Conservation (phyloP, 441 rosid genomes). For the Populus hybrid region DNA sequence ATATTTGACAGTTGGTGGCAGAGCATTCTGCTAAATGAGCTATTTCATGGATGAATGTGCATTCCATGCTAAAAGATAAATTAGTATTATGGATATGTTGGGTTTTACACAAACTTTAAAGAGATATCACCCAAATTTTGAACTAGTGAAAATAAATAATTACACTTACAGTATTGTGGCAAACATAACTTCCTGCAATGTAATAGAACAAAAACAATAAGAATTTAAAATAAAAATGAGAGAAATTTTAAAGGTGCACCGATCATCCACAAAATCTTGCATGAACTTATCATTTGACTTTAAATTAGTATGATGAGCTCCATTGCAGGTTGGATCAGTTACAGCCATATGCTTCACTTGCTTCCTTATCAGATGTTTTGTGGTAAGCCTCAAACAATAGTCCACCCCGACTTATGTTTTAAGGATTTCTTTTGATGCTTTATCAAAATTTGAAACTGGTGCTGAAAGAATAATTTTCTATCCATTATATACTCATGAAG, state of each 20-base stretch:
- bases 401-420: too few relatives aligned
- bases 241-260: too few relatives aligned
- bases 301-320: not conserved
- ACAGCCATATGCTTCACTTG: slow-evolving; percentile 86
- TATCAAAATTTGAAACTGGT: too few relatives aligned
- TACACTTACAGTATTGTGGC: not conserved
- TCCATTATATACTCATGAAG: too few relatives aligned
- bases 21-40: not conserved
- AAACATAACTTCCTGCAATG: too few relatives aligned
- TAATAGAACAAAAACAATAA: too few relatives aligned
- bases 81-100: not conserved
- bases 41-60: not conserved
- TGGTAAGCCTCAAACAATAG: slow-evolving; percentile 50
- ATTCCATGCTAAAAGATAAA: not conserved
- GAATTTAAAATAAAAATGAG: too few relatives aligned
- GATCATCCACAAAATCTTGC: too few relatives aligned
- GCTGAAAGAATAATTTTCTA: too few relatives aligned
- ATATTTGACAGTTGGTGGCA: not conserved
- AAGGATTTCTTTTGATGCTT: too few relatives aligned
- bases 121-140: not conserved
- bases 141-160: not conserved
- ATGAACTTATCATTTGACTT: not conserved
- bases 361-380: slow-evolving; percentile 76
- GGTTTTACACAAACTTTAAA: not conserved
- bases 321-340: slow-evolving; percentile 79